Conservation (phyloP, 2,329 filamentous ascomycete genomes). For the Aspergillus japonicus region DNA sequence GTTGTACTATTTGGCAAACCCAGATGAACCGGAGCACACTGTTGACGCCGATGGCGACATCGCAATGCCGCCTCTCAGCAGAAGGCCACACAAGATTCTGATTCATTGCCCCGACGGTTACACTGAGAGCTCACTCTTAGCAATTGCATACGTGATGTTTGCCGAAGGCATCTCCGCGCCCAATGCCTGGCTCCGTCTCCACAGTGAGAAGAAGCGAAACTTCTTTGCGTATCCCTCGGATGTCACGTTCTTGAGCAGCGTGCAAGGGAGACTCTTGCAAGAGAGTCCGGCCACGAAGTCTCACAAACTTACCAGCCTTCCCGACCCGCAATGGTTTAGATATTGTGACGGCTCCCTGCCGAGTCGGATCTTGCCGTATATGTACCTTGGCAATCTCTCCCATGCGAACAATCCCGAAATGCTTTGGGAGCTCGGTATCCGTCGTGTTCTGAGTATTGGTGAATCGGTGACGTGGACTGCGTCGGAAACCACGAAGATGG, state of each 20-base stretch:
- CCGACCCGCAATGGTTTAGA: conserved; percentile 74
- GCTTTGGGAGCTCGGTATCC: conserved; percentile 75
- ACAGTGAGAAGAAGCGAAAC: conserved; percentile 77
- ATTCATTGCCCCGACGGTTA: conserved; percentile 96
- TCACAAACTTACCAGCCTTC: conserved; percentile 25
- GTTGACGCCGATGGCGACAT: conserved; percentile 57
- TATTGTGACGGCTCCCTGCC: conserved; percentile 87
- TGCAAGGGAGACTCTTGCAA: conserved; percentile 72
- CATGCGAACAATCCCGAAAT: conserved; percentile 94
- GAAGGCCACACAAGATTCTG: conserved; percentile 66
- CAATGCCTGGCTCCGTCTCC: conserved; percentile 82
- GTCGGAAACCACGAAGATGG: conserved; percentile 70
- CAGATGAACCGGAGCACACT: conserved; percentile 41
- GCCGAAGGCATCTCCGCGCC: conserved; percentile 77
- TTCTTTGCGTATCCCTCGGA: conserved; percentile 96
- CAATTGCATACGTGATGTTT: conserved; percentile 90
- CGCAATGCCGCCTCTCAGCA: conserved; percentile 46
- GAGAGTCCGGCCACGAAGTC: conserved; percentile 36
- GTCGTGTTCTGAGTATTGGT: conserved; percentile 85
- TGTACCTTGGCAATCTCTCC: conserved; percentile 90
- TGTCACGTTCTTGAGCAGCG: conserved; percentile 73
- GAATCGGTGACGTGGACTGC: conserved; percentile 81
- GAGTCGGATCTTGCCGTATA: conserved; percentile 83
- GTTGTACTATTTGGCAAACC: conserved; percentile 81
- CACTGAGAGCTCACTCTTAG: conserved; percentile 87